Base-by-base conservation (phyloP, 2,329 filamentous ascomycete species). In the Mariannaea elegans region DNA sequence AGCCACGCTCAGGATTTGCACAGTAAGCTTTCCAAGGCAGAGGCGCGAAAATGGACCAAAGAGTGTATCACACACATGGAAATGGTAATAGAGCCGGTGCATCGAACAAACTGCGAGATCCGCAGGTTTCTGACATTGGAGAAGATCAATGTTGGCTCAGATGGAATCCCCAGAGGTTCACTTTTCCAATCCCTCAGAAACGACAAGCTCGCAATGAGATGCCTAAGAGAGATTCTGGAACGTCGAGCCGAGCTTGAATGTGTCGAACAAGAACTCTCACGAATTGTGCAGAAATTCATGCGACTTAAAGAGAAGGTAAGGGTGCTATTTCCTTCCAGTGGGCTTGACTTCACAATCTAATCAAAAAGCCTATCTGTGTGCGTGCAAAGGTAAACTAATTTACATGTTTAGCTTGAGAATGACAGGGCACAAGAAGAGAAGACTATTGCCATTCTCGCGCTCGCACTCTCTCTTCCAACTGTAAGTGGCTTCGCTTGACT, bases 151-250 rank as follows among this genome's bases (percentile, higher is more conserved):
- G 36, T 59, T 2, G 12, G 14, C 14, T 3, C 9, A 10, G 27
- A 64, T 18, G 48, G 44, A 5, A 9, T 53, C 1, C 63, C 64
- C 1, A 50, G 38, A 10, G 53, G 61, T 1, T 12, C n/a, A 2
- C 16, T 65, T 5, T 64, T 59, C 19, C 23, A 18, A 14, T 51
- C 60, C 9, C 10, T 65, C 1, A 32, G 24, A 16, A 5, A 2
- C 1, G 55, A 66, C 2, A 0, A 13, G 2, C 3, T 19, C 5
- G 61, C 57, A 1, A 7, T 51, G 1, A 47, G 42, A 2, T 34
- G 46, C 12, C 21, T 66, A 5, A 24, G 24, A 1, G 18, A 2
- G 2, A 49, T 63, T 1, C 44, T 16, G 1, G 4, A 38, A 2
- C 12, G 4, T 1, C 2, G 23, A 1, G 14, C 38, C 4, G n/a